Evolutionary conservation across 2,329 filamentous ascomycete genomes (phyloP).

Genomic region (Apiospora aurea): DNA sequence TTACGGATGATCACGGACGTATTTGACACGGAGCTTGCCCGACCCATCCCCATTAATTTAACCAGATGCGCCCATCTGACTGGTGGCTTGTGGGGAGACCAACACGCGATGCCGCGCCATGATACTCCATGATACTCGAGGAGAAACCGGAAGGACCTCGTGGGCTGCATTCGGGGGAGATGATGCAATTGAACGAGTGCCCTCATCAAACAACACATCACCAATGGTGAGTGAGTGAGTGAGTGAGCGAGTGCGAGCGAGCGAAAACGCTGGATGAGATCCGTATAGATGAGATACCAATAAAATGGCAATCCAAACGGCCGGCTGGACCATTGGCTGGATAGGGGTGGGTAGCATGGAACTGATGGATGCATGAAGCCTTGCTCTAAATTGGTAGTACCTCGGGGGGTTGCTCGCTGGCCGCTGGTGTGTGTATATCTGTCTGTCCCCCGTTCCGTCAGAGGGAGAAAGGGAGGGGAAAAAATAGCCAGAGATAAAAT

Average conservation of each 20-base stretch:
- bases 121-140: slow-evolving; percentile 19
- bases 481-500: not conserved
- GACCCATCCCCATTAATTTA: slow-evolving; percentile 20
- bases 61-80: slow-evolving; percentile 22
- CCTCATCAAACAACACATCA: not conserved
- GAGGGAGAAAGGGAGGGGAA: not conserved
- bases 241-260: not conserved
- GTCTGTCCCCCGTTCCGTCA: not conserved
- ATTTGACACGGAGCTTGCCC: slow-evolving; percentile 22
- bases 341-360: slow-evolving; percentile 19
- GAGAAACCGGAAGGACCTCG: slow-evolving; percentile 16
- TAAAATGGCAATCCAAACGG: slow-evolving; percentile 3
- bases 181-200: not conserved
- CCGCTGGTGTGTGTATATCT: not conserved
- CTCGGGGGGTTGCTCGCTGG: slow-evolving; percentile 1
- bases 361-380: slow-evolving; percentile 19
- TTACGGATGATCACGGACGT: slow-evolving; percentile 22
- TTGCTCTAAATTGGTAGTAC: slow-evolving; percentile 12
- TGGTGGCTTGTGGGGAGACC: slow-evolving; percentile 21
- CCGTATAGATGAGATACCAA: slow-evolving; percentile 4
- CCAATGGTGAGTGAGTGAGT: not conserved
- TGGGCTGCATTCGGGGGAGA: not conserved
- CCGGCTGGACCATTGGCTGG: slow-evolving; percentile 16
- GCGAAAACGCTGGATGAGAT: not conserved
- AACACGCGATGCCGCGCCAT: slow-evolving; percentile 19